Base-by-base conservation (phyloP, 176 grass and related monocot species). In the Musa schizocarpa region DNA sequence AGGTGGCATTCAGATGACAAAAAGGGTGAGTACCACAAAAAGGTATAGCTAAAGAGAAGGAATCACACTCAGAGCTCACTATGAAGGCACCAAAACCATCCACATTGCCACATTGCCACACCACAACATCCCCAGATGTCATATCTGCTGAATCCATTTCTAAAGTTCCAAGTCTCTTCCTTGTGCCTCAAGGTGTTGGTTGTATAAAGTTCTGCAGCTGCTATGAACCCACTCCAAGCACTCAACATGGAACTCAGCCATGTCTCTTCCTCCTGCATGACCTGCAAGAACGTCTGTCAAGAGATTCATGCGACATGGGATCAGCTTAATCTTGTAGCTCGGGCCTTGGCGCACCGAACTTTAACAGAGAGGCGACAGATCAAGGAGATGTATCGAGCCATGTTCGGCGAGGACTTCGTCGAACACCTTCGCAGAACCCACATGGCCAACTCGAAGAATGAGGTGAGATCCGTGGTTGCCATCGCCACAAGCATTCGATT, bases 371-470 rank as follows among this genome's bases (percentile, higher is more conserved):
- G 86, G 80, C 74, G 85, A 13, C 88, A 82, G 65, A 89, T 98
- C 69, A 89, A 80, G 86, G 86, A 72, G 34, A 66, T 75, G 1
- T 98, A 98, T 80, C 81, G 74, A 20, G 49, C 86, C 53, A 84
- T 80, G 75, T 91, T 86, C 69, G 74, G 78, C 9, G 81, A 98
- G 54, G 95, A 94, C 69, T 88, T 94, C 49, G 74, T 61, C n/a
- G 78, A 51, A 62, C 65, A 68, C 2, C 77, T 98, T 56, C 81
- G 78, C 2, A 72, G 50, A 50, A 34, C 3, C 11, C 50, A 53
- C 23, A 53, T 86, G 52, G 73, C 64, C 84, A 62, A 82, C 73
- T 80, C 81, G 19, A 81, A 80, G 8, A 78, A 86, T 75, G 84
- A 91, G 90, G 94, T 98, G 80, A 81, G 13, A 17, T 54, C 5